Percentiles rank a stretch among this genome's conserved stretches.
Conservation (phyloP, 2,329 filamentous ascomycete genomes). For the Spiromastix sp. region DNA sequence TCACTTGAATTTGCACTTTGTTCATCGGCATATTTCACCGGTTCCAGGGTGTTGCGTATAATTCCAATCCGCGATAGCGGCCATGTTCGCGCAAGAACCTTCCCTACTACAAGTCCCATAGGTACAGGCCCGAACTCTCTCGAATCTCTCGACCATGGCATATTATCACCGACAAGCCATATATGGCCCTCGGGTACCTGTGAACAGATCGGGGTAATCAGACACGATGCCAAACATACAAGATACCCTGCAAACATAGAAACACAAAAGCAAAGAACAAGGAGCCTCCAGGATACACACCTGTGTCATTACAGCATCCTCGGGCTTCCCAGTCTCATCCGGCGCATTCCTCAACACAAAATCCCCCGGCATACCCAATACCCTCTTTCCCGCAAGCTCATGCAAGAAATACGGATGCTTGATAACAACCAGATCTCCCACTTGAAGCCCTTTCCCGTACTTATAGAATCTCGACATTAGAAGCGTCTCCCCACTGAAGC, state of each 20-base stretch:
- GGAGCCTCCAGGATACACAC: constrained; percentile 37
- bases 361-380: constrained; percentile 60
- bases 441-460: constrained; percentile 53
- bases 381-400: constrained; percentile 62
- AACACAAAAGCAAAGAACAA: neutral
- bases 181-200: constrained; percentile 87
- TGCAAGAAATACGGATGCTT: constrained; percentile 58
- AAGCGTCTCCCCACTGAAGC: constrained; percentile 55
- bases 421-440: constrained; percentile 81
- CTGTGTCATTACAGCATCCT: constrained; percentile 32
- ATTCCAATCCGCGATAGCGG: constrained; percentile 25
- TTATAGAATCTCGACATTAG: constrained; percentile 59
- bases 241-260: neutral
- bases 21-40: constrained; percentile 16
- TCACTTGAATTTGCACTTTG: constrained; percentile 8
- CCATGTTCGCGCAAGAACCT: constrained; percentile 52
- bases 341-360: constrained; percentile 38
- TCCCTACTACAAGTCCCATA: constrained; percentile 72
- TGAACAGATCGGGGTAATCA: constrained; percentile 6
- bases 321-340: constrained; percentile 18
- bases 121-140: constrained; percentile 79
- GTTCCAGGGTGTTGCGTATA: constrained; percentile 27
- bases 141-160: constrained; percentile 75
- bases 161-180: constrained; percentile 82
- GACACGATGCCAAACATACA: neutral